Conservation (phyloP, 2,329 filamentous ascomycete species). For the Proliferodiscus dingleyae region DNA sequence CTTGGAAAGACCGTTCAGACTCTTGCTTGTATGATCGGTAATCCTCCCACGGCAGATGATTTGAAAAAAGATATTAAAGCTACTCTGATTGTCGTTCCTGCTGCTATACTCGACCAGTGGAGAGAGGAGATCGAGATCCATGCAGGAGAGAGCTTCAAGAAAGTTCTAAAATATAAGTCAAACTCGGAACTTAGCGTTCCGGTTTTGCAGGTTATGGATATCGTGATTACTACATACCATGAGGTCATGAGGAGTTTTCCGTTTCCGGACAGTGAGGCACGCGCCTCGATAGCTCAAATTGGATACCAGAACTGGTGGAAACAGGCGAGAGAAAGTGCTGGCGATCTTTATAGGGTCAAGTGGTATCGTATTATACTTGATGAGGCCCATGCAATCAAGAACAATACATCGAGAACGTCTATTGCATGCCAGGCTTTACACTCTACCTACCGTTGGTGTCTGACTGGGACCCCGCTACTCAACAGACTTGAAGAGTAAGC, state of each 20-base stretch:
- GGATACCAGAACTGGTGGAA: slow-evolving; percentile 32
- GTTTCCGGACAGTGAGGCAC: slow-evolving; percentile 89
- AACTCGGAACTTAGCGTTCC: slow-evolving; percentile 1
- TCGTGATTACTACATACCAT: slow-evolving; percentile 26
- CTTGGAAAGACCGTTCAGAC: slow-evolving; percentile 58
- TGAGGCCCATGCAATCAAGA: slow-evolving; percentile 54
- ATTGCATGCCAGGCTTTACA: slow-evolving; percentile 38
- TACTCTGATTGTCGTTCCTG: slow-evolving; percentile 29
- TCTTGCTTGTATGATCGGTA: slow-evolving; percentile 33
- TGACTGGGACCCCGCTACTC: slow-evolving; percentile 29
- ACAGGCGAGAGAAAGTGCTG: slow-evolving; percentile 30
- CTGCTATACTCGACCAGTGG: slow-evolving; percentile 29
- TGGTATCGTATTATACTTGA: slow-evolving; percentile 53
- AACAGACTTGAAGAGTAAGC: slow-evolving; percentile 30
- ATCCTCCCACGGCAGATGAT: slow-evolving; percentile 38
- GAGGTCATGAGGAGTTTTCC: slow-evolving; percentile 57
- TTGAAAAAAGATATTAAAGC: slow-evolving; percentile 15
- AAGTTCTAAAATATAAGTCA: slow-evolving; percentile 23
- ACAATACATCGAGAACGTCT: slow-evolving; percentile 36
- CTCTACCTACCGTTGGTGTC: slow-evolving; percentile 29
- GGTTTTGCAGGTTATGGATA: slow-evolving; percentile 22
- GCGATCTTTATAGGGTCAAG: slow-evolving; percentile 34
- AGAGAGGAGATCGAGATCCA: slow-evolving; percentile 25
- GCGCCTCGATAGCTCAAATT: slow-evolving; percentile 65
- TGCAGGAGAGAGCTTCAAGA: slow-evolving; percentile 15